Percentiles rank a stretch among this genome's conserved stretches.
Evolutionary conservation across 2,329 filamentous ascomycete genomes (phyloP).

Genomic region (Plectosphaerella cucumerina): DNA sequence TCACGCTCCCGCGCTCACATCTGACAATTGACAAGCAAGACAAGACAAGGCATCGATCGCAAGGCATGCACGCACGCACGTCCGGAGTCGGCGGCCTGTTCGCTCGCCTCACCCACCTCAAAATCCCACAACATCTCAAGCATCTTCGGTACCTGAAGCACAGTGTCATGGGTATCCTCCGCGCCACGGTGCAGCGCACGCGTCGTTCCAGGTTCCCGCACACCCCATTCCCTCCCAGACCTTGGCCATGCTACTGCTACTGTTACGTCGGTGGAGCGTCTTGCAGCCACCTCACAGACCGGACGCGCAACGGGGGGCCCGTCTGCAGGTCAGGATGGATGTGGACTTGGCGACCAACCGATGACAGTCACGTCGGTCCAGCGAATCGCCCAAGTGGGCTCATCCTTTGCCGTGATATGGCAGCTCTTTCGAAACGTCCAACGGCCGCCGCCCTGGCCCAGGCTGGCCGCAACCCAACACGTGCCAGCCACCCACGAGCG

Average conservation of each 20-base stretch:
- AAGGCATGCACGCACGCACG: no score
- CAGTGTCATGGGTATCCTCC: no score
- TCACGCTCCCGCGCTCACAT: no score
- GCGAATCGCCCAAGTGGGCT: conserved; percentile 11
- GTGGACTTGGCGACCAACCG: conserved; percentile 7
- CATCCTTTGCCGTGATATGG: not conserved
- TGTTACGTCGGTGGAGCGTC: conserved; percentile 13
- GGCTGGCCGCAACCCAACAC: no score
- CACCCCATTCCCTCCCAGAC: conserved; percentile 7
- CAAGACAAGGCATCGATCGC: no score
- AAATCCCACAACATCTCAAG: no score
- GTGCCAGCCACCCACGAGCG: not conserved
- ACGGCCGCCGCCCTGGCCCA: not conserved
- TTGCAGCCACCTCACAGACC: conserved; percentile 2
- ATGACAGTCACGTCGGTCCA: not conserved
- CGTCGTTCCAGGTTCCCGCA: conserved; percentile 5
- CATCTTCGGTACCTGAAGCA: no score
- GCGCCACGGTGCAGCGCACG: conserved; percentile 6
- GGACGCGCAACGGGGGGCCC: conserved; percentile 10
- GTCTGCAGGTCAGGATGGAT: conserved; percentile 11
- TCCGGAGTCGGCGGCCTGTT: no score
- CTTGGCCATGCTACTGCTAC: conserved; percentile 8
- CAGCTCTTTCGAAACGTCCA: not conserved
- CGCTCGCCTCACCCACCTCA: no score
- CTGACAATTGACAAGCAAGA: no score